Evolutionary conservation across 2,329 filamentous ascomycete genomes (phyloP).

Genomic region (Zarea fungicola): DNA sequence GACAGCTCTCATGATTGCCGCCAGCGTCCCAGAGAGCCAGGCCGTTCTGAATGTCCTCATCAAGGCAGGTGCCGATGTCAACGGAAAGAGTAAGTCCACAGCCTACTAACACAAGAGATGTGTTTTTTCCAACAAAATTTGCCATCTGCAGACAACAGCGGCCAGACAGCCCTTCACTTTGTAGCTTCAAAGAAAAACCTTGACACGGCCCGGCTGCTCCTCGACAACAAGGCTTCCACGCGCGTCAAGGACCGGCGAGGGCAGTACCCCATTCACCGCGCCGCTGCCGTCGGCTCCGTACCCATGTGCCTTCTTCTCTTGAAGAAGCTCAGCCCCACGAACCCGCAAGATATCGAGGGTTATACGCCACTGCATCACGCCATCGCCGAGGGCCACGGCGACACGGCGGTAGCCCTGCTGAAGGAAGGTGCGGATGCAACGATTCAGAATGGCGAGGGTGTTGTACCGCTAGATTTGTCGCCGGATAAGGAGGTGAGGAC

Average conservation of each 20-base stretch:
- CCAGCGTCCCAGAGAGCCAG: conserved; percentile 67
- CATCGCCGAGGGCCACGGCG: conserved; percentile 70
- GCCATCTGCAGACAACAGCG: conserved; percentile 50
- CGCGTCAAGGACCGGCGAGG: conserved; percentile 78
- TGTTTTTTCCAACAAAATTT: neutral
- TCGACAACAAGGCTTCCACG: conserved; percentile 70
- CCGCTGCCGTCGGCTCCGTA: conserved; percentile 82
- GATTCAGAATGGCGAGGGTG: conserved; percentile 68
- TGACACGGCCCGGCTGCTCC: conserved; percentile 71
- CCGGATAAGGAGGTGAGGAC: conserved; percentile 73
- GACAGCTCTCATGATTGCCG: conserved; percentile 81
- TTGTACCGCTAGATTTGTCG: conserved; percentile 71
- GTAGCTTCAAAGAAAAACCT: conserved; percentile 85
- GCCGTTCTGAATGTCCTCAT: conserved; percentile 63
- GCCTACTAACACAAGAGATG: neutral
- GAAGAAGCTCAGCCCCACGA: conserved; percentile 71
- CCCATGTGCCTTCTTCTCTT: conserved; percentile 80
- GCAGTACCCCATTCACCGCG: conserved; percentile 87
- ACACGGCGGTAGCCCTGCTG: conserved; percentile 75
- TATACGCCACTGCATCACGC: conserved; percentile 89
- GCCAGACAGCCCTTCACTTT: conserved; percentile 87
- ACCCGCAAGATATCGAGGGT: conserved; percentile 76
- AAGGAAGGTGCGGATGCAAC: conserved; percentile 79
- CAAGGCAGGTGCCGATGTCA: conserved; percentile 64
- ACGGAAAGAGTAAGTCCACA: conserved; percentile 57